Evolutionary conservation across 192 early-diverging fungal genomes (phyloP).

Genomic region (Funneliformis mosseae): DNA sequence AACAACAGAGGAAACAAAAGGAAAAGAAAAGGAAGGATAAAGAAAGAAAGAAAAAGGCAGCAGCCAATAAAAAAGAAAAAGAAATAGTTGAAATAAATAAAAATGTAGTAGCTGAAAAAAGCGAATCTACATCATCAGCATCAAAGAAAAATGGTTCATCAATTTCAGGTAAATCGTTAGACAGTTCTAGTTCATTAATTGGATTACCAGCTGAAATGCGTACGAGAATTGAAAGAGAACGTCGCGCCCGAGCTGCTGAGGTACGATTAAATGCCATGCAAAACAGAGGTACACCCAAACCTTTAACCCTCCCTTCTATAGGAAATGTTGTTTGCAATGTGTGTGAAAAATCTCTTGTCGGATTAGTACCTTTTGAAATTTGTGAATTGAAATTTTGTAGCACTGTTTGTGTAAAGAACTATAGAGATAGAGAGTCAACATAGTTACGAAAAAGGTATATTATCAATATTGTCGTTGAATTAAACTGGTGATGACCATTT

Average conservation of each 20-base stretch:
- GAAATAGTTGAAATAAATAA: slow-evolving; percentile 26
- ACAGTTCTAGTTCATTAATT: slow-evolving; percentile 35
- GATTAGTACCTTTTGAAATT: slow-evolving; percentile 72
- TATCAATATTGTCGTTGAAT: too few species aligned
- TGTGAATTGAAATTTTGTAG: slow-evolving; percentile 68
- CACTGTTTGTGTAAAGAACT: slow-evolving; percentile 42
- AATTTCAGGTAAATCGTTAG: slow-evolving; percentile 30
- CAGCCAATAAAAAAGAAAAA: slow-evolving; percentile 44
- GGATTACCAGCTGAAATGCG: slow-evolving; percentile 67
- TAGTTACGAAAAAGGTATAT: too few species aligned
- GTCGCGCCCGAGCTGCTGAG: slow-evolving; percentile 77
- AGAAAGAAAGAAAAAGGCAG: slow-evolving; percentile 58
- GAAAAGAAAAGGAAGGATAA: slow-evolving; percentile 63
- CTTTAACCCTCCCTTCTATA: slow-evolving; percentile 35
- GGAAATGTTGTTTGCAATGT: slow-evolving; percentile 53
- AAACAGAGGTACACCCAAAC: slow-evolving; percentile 29
- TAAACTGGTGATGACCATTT: too few species aligned
- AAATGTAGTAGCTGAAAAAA: slow-evolving; percentile 38
- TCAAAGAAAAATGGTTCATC: slow-evolving; percentile 2
- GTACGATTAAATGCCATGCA: slow-evolving; percentile 51
- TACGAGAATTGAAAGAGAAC: slow-evolving; percentile 75
- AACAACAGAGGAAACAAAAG: slow-evolving; percentile 60
- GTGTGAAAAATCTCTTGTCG: slow-evolving; percentile 64
- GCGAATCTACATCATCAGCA: slow-evolving; percentile 11
- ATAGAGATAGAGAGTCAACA: neutral